Base-by-base conservation (phyloP, 169 alveolate genomes). In the Plasmodium coatneyi region DNA sequence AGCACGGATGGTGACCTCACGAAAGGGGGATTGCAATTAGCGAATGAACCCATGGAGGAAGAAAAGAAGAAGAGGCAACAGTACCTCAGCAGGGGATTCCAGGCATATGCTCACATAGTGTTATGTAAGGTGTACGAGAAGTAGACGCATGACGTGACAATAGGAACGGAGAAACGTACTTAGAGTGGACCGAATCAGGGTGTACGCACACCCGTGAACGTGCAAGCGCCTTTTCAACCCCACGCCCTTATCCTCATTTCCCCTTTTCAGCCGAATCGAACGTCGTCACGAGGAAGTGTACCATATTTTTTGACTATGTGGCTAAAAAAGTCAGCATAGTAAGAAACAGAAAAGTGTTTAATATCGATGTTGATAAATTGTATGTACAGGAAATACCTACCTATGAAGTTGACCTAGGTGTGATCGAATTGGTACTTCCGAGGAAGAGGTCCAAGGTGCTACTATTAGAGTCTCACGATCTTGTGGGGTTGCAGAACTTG, bases 301-400 rank as follows among this genome's bases (percentile, higher is more conserved):
- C 12, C 19, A 46, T 86, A 1, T 76, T 60, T 19, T 86, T 34
- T 78, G 46, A 76, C 49, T 3, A 36, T 14, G 12, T 10, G 7
- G n/a, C 87, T 19, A 74, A 76, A 32, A 86, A 52, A 36, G 19
- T 86, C 32, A 56, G 71, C 25, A 76, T 86, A 10, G 30, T 14
- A 36, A 86, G 80, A 86, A 74, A 76, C n/a, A 54, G 46, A 74
- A 86, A 86, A 39, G 14, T 54, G 28, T 86, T 86, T 41, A 54
- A 22, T 34, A 86, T 86, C 0, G 93, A 86, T 43, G 46, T 49
- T 32, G 43, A 78, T 7, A 86, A 86, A 19, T 54, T 86, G 28
- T 7, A 30, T n/a, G 46, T 86, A 3, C 86, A 86, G 66, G 93
- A 86, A 32, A 41, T 86, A 16, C 93, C 93, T 5, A 86, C 86